A percentile compares a stretch with the other conserved stretches of the same genome.
phyloP scores from a whole-genome alignment of 768 basidiomycete genomes.

The Amyloporia xantha region DNA sequence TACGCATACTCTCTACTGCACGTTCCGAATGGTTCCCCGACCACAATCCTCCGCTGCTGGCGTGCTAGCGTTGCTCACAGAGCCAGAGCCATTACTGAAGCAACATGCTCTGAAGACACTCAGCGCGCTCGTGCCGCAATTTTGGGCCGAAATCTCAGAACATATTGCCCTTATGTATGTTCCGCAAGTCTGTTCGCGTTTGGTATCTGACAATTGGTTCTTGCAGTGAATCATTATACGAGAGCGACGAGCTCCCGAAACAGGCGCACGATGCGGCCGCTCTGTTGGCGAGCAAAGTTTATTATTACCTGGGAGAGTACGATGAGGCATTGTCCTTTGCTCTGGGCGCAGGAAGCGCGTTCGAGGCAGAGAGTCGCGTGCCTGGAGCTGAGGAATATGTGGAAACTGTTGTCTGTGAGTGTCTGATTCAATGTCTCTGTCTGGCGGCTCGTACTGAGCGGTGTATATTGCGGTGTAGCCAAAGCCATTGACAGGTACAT shows the following conservation, averaged over 20 bases:
- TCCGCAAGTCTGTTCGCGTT: background rate
- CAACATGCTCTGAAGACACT: slow-evolving; percentile 86
- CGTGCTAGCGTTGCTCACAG: slow-evolving; percentile 84
- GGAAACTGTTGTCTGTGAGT: slow-evolving; percentile 91
- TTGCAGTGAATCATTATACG: slow-evolving; percentile 82
- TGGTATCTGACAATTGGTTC: slow-evolving; percentile 1
- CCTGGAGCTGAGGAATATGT: slow-evolving; percentile 78
- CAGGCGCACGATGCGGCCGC: slow-evolving; percentile 79
- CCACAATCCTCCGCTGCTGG: slow-evolving; percentile 82
- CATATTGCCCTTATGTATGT: slow-evolving; percentile 83
- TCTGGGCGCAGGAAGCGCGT: slow-evolving; percentile 81
- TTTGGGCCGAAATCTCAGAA: slow-evolving; percentile 99
- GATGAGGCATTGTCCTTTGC: slow-evolving; percentile 96
- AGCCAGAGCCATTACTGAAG: slow-evolving; percentile 82
- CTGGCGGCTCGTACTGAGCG: background rate
- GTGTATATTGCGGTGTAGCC: slow-evolving; percentile 39
- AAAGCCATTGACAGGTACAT: slow-evolving; percentile 96
- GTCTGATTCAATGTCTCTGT: background rate
- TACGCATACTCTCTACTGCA: slow-evolving; percentile 12
- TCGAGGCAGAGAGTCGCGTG: slow-evolving; percentile 64
- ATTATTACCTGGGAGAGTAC: slow-evolving; percentile 93
- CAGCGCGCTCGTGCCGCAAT: slow-evolving; percentile 80
- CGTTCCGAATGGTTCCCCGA: slow-evolving; percentile 52
- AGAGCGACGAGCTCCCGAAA: slow-evolving; percentile 68
- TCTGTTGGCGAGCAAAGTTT: slow-evolving; percentile 93